phyloP scores from a whole-genome alignment of 495 filamentous ascomycete genomes.

The Xylaria venustula region DNA sequence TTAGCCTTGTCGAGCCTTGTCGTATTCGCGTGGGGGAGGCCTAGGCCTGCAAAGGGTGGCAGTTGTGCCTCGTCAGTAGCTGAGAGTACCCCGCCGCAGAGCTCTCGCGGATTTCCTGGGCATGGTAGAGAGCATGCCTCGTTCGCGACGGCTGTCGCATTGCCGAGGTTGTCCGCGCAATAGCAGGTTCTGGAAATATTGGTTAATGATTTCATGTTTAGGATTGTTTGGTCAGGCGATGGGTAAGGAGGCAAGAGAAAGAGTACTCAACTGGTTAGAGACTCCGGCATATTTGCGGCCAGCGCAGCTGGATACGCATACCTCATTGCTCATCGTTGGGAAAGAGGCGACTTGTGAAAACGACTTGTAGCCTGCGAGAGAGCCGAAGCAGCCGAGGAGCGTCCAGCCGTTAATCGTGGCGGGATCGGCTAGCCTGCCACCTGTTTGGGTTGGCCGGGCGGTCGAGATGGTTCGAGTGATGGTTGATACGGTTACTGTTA shows the following conservation, averaged over 20 bases:
- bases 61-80: background rate
- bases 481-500: constrained; percentile 24
- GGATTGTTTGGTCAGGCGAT: too few species aligned
- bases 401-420: constrained; percentile 13
- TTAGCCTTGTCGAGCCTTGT: background rate
- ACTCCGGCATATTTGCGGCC: constrained; percentile 25
- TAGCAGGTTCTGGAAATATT: constrained; percentile 16
- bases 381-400: constrained; percentile 24
- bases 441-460: constrained; percentile 12
- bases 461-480: constrained; percentile 18
- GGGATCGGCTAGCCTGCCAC: background rate
- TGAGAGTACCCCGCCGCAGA: constrained; percentile 18
- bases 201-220: too few species aligned
- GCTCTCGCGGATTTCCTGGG: constrained; percentile 10
- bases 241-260: background rate
- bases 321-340: constrained; percentile 16
- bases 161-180: constrained; percentile 53
- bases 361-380: background rate
- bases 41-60: background rate
- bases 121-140: constrained; percentile 16
- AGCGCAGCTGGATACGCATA: constrained; percentile 18
- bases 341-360: constrained; percentile 10
- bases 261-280: constrained; percentile 16
- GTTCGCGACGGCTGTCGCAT: constrained; percentile 43
- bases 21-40: background rate